Base-by-base conservation (phyloP, 148 eudicot species). In the Rhododendron molle region DNA sequence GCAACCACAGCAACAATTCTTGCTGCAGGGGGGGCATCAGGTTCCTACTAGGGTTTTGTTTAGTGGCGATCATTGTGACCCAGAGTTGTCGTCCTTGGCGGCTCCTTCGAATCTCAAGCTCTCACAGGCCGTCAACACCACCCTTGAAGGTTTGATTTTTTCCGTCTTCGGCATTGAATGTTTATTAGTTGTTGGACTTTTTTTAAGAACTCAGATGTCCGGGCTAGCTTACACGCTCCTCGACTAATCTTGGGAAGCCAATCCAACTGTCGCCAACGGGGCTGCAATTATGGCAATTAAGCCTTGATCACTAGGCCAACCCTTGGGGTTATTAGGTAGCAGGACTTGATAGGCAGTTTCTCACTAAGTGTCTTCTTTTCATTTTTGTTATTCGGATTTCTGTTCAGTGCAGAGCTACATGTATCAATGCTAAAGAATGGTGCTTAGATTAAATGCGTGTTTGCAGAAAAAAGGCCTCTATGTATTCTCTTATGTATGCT, bases 1-100 rank as follows among this genome's bases (percentile, higher is more conserved):
- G 73, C 89, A 78, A 11, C 58, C 83, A 62, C 89, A 88, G 74
- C 90, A 85, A 80, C 91, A 88, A 47, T 71, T 82, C 34, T 86
- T 69, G 30, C 85, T 76, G 16, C 87, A 36, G 32, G 83, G 84
- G 32, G 83, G 84, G 82, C 93, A 89, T 43, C 92, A 91, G 73
- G 89, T 47, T 21, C 82, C 91, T 88, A 90, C 91, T 90, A 91
- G 93, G 93, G 93, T 91, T 90, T 86, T 88, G 80, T 89, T 86
- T 76, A 79, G 83, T 83, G 80, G 86, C 46, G 92, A 93, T 90
- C 89, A 49, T 14, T 83, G 84, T 36, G 92, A 90, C 89, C 77
- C 14, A 0, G 92, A 90, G 18, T 65, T 86, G 34, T 36, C 91
- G 18, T 65, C 88, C 26, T 88, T 81, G 44, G 84, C 71, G 83